Conservation (phyloP, 805 yeast genomes). For the Cephaloascus albidus region DNA sequence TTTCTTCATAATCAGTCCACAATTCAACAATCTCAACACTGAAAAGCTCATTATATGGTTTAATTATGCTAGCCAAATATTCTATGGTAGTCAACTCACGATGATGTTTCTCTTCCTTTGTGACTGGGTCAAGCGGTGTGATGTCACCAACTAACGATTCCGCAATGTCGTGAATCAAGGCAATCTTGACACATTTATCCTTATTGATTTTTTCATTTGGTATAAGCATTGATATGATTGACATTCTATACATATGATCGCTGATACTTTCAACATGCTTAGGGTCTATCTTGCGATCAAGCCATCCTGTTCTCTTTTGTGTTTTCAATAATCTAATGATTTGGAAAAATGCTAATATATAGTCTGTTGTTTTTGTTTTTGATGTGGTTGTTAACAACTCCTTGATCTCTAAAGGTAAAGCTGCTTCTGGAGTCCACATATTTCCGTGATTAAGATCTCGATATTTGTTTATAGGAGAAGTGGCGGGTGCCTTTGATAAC, state of each 20-base stretch:
- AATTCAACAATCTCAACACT: conserved; percentile 57
- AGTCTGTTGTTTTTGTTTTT: conserved; percentile 22
- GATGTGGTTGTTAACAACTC: conserved; percentile 19
- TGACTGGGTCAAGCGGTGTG: conserved; percentile 69
- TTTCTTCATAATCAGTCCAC: conserved; percentile 88
- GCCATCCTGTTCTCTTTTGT: conserved; percentile 91
- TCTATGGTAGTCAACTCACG: conserved; percentile 69
- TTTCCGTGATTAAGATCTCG: no score
- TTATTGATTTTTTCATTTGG: conserved; percentile 45
- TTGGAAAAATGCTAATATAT: conserved; percentile 51
- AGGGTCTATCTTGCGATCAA: conserved; percentile 48
- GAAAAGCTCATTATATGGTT: conserved; percentile 53
- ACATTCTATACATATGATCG: conserved; percentile 97
- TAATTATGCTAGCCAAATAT: conserved; percentile 51
- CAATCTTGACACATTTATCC: conserved; percentile 71
- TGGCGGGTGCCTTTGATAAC: no score
- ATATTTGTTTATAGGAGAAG: no score
- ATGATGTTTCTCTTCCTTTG: conserved; percentile 74
- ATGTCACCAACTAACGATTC: conserved; percentile 93
- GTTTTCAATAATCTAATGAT: conserved; percentile 64
- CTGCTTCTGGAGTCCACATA: conserved; percentile 51
- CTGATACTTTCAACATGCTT: conserved; percentile 61
- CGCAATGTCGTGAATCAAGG: conserved; percentile 89
- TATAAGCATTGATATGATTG: conserved; percentile 66
- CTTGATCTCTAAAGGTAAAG: conserved; percentile 38